Base-by-base conservation (phyloP, 225 moss, liverwort and hornwort genomes). In the Straminergon stramineum region DNA sequence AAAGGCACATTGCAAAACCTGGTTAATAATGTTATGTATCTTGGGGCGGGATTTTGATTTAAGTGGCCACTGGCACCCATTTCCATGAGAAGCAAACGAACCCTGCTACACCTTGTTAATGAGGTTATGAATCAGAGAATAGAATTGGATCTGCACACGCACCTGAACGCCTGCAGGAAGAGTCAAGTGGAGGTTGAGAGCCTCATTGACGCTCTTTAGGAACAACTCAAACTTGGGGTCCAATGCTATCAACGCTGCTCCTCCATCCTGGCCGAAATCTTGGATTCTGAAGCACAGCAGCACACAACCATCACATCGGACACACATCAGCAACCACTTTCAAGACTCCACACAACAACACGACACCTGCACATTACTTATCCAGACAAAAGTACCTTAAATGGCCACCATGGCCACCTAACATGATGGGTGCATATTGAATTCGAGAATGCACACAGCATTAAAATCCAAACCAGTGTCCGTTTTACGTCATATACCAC, bases 191-290 rank as follows among this genome's bases (percentile, higher is more conserved):
- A 94, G 86, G 78, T 96, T 94, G 81, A 97, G 92, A 64, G 90
- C 89, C 82, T 95, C 94, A 55, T 91, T 90, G 75, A 99, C 69
- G 74, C 90, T 96, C 66, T 91, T 88, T 85, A 88, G 86, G 64
- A 99, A 96, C 79, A 91, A 81, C 24, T 92, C 92, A 77, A 94
- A 93, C 94, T 97, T 97, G 37, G 96, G 96, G 81, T 97, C 93
- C 89, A 97, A 56, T 37, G 92, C 87, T 92, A 93, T 93, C 91
- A 94, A 89, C 45, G 97, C 96, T 75, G 89, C 96, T 83, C 97
- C 97, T 89, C 97, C 99, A 85, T 99, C 97, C 86, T 96, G 84
- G 8, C 99, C 99, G 75, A 99, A 97, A 89, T 97, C 97, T 91
- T 97, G 94, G 43, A 99, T 94, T 87, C 99, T 99, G 89, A 84